A percentile compares a stretch with the other conserved stretches of the same genome.
These are phyloP conservation scores for Lactarius tabidus DNA, from an alignment of 768 basidiomycete species.

Conservation along the genomic window DNA sequence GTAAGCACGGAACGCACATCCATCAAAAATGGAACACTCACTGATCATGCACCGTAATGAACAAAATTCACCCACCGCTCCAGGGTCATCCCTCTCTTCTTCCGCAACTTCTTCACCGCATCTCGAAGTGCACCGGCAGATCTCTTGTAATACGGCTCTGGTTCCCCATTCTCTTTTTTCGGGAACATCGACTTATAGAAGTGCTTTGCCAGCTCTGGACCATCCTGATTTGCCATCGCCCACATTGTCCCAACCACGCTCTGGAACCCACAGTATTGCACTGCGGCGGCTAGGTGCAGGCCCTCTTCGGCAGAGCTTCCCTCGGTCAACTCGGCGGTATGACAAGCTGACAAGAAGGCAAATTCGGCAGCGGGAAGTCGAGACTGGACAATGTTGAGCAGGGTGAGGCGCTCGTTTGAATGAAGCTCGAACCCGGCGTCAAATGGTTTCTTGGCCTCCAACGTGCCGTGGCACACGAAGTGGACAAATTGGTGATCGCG, in stretches of 20 bases:
- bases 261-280: not conserved
- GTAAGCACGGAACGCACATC: not conserved
- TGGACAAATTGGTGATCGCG: not conserved
- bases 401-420: not conserved
- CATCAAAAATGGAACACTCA: not conserved
- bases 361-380: not conserved
- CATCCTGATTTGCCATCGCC: not conserved
- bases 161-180: not conserved
- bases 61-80: slow-evolving; percentile 8
- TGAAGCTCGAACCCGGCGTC: not conserved
- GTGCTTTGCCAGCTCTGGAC: not conserved
- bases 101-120: not conserved
- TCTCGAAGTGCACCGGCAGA: not conserved
- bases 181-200: not conserved
- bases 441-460: not conserved
- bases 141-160: not conserved
- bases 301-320: not conserved
- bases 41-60: not conserved
- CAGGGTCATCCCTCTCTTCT: not conserved
- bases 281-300: not conserved
- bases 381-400: not conserved
- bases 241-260: not conserved
- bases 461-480: not conserved
- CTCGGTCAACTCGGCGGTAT: not conserved
- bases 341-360: not conserved